Evolutionary conservation across 495 filamentous ascomycete genomes (phyloP), one percentile per base, ranked within the genome.

Genomic region (Terfezia boudieri): DNA sequence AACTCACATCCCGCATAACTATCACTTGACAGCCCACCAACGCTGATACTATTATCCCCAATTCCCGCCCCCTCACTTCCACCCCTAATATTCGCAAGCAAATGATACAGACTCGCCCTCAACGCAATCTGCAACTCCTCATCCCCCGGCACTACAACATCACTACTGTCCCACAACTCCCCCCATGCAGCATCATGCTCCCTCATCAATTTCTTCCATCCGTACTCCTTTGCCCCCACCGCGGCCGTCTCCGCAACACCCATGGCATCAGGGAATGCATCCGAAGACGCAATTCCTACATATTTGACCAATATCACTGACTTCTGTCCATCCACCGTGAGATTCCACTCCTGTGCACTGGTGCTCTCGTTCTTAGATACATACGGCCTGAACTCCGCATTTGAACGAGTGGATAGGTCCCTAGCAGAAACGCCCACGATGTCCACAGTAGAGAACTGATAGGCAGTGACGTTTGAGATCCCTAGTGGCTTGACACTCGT

Each of bases 71-170:
- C 73, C 46, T 76, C 69, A 2, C 72, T 71, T 36, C 61, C 62
- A 16, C 59, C 57, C 14, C 63, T 59, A 17, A 69, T 54, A 54
- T 83, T 82, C 56, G 84, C 79, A 17, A 88, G 65, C 0, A 88
- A 66, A 58, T 84, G 79, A 65, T 80, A 87, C 1, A 75, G 70
- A 55, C 77, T 83, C 5, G 77, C 74, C 5, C 85, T 74, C 0
- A 80, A 71, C 10, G 74, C 72, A 41, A 86, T 76, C 17, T 82
- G 78, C 32, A 82, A 71, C 51, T 80, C 71, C 10, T 63, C 56
- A 58, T 85, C 77, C 0, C 68, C 62, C 1, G 79, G 82, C n/a
- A 87, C 64, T 14, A 86, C 79, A 20, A 84, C 77, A 12, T 77
- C 77, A 52, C 75, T 70, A 0, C 71, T 52, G 4, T 71, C 66